Conservation (phyloP, 2,329 filamentous ascomycete genomes). For the Penicillium palitans region DNA sequence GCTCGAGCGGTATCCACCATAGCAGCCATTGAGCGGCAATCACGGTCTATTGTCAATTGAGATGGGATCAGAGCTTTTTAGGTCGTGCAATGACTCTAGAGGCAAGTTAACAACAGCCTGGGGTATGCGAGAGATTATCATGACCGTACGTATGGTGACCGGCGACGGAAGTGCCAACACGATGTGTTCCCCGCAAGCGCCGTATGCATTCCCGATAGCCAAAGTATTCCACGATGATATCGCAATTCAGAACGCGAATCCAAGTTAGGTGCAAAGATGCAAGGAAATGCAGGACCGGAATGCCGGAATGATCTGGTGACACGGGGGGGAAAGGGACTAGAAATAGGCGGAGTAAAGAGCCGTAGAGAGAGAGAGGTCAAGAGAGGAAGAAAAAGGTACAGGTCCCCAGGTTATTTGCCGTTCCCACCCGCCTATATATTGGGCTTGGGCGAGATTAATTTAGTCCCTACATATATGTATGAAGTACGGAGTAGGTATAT, state of each 20-base stretch:
- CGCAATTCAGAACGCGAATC: not conserved
- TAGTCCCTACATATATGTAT: too few species aligned
- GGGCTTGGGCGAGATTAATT: too few species aligned
- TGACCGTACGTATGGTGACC: not conserved
- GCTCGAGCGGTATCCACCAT: conserved; percentile 19
- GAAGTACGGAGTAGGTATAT: too few species aligned
- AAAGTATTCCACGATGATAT: not conserved
- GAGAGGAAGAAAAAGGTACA: not conserved
- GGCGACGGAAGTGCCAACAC: not conserved
- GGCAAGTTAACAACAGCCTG: not conserved
- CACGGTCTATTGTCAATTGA: not conserved
- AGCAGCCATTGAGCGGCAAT: conserved; percentile 14
- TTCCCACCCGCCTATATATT: not conserved
- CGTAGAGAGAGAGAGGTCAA: not conserved
- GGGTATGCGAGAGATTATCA: not conserved
- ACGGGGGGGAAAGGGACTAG: not conserved
- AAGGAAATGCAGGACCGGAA: conserved; percentile 6
- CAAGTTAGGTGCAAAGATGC: not conserved
- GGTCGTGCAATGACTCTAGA: not conserved
- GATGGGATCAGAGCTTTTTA: not conserved
- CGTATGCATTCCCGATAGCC: conserved; percentile 5
- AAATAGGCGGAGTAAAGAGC: not conserved
- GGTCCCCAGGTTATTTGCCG: not conserved
- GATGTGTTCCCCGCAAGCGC: not conserved
- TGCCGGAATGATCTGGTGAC: not conserved